Evolutionary conservation across 2,329 filamentous ascomycete genomes (phyloP).

Genomic region (Lecanoromycetidae sp.): DNA sequence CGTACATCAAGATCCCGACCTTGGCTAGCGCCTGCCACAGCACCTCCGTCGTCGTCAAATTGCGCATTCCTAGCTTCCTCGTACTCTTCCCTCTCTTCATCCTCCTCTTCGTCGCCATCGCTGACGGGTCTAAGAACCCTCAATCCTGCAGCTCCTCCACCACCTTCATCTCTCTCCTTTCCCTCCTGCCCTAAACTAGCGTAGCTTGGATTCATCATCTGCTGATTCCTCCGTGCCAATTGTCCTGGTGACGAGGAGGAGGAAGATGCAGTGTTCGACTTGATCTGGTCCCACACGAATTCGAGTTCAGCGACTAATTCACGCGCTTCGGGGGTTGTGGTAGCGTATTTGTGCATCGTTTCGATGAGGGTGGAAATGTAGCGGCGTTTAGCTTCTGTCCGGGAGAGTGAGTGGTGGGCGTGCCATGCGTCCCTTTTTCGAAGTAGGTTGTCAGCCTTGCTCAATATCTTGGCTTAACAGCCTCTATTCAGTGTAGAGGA

Average conservation of each 20-base stretch:
- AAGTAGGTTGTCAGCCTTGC: neutral
- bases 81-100: slow-evolving; percentile 28
- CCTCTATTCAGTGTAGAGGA: too few relatives aligned
- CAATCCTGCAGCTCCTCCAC: slow-evolving; percentile 36
- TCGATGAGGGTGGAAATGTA: slow-evolving; percentile 92
- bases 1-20: slow-evolving; percentile 19
- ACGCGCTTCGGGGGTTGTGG: slow-evolving; percentile 62
- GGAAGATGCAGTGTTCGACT: slow-evolving; percentile 57
- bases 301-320: slow-evolving; percentile 91
- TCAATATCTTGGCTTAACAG: too few relatives aligned
- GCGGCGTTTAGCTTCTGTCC: slow-evolving; percentile 84
- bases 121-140: slow-evolving; percentile 75
- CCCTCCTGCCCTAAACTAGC: neutral
- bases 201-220: neutral
- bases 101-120: slow-evolving; percentile 59
- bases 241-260: slow-evolving; percentile 26
- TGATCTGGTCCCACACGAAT: slow-evolving; percentile 98
- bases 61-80: slow-evolving; percentile 29
- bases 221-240: slow-evolving; percentile 20
- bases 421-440: slow-evolving; percentile 78
- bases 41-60: slow-evolving; percentile 28
- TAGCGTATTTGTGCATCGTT: slow-evolving; percentile 94
- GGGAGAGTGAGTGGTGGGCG: slow-evolving; percentile 65
- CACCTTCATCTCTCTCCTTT: neutral
- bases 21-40: slow-evolving; percentile 21